Conservation (phyloP, 139 green algal species). For the Mesotaenium endlicherianum region DNA sequence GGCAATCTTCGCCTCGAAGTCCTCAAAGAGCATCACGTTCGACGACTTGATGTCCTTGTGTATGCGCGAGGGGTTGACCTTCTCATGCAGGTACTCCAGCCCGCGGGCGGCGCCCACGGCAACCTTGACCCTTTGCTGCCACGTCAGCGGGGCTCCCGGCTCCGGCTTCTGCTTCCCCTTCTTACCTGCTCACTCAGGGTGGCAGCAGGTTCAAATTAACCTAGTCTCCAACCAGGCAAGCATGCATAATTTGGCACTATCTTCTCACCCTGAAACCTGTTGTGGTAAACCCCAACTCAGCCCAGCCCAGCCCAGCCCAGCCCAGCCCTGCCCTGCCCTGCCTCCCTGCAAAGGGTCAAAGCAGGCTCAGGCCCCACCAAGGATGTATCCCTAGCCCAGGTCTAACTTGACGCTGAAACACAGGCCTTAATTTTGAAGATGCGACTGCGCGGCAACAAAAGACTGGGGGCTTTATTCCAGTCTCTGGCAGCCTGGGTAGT, state of each 20-base stretch:
- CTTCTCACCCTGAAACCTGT: too few species aligned
- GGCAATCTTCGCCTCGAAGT: slow-evolving; percentile 44
- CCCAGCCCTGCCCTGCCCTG: too few species aligned
- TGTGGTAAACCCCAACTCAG: too few species aligned
- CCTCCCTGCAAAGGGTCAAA: too few species aligned
- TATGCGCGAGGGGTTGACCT: slow-evolving; percentile 34
- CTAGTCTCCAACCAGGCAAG: background rate
- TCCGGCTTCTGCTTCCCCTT: slow-evolving; percentile 19
- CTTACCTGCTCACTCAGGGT: slow-evolving; percentile 3
- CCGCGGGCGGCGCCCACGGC: slow-evolving; percentile 33
- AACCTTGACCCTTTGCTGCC: slow-evolving; percentile 45
- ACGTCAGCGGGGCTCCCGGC: slow-evolving; percentile 18
- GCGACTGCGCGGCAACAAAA: too few species aligned
- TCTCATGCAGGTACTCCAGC: slow-evolving; percentile 52
- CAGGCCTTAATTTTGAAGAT: too few species aligned
- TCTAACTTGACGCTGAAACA: too few species aligned
- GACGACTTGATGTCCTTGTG: slow-evolving; percentile 47
- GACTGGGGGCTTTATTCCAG: too few species aligned
- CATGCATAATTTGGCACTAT: background rate
- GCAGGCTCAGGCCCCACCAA: too few species aligned
- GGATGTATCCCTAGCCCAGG: too few species aligned
- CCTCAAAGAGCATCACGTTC: slow-evolving; percentile 47
- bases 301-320: too few species aligned
- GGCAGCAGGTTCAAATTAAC: background rate
- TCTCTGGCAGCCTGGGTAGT: too few species aligned